Evolutionary conservation across 345 rosid genomes (phyloP).

Genomic region (Dimocarpus longan): DNA sequence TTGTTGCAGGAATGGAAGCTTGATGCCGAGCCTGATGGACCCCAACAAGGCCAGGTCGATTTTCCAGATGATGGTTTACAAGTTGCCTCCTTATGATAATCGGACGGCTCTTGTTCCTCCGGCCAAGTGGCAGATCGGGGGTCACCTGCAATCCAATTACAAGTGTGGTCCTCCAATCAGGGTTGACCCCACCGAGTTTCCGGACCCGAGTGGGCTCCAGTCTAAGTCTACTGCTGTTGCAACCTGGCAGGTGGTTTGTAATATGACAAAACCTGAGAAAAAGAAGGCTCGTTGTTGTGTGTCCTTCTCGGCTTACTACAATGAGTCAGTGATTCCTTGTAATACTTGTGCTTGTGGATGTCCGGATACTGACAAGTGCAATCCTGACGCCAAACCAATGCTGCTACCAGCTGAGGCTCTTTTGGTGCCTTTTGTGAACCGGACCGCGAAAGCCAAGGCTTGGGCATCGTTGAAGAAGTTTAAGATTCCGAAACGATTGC

Average conservation of each 20-base stretch:
- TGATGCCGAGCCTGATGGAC: conserved; percentile 73
- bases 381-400: conserved; percentile 50
- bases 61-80: conserved; percentile 78
- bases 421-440: conserved; percentile 71
- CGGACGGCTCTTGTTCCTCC: conserved; percentile 79
- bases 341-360: conserved; percentile 95
- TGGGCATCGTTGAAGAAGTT: conserved; percentile 66
- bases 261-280: conserved; percentile 67
- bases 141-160: conserved; percentile 64
- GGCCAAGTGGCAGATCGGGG: conserved; percentile 66
- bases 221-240: conserved; percentile 53
- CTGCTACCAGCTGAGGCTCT: conserved; percentile 79
- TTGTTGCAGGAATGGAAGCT: conserved; percentile 77
- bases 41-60: conserved; percentile 51
- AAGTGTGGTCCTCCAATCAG: conserved; percentile 75
- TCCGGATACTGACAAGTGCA: conserved; percentile 46
- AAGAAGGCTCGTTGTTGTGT: conserved; percentile 74
- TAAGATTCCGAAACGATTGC: conserved; percentile 57
- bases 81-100: conserved; percentile 70
- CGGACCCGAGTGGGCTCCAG: conserved; percentile 68
- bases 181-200: conserved; percentile 72
- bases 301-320: conserved; percentile 93
- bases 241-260: conserved; percentile 83
- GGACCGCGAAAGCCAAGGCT: conserved; percentile 70
- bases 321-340: conserved; percentile 77